Percentiles rank a stretch among this genome's conserved stretches.
These are phyloP conservation scores for Paraphaeosphaeria minitans DNA, from an alignment of 2,329 filamentous ascomycete species.

Conservation along the genomic window DNA sequence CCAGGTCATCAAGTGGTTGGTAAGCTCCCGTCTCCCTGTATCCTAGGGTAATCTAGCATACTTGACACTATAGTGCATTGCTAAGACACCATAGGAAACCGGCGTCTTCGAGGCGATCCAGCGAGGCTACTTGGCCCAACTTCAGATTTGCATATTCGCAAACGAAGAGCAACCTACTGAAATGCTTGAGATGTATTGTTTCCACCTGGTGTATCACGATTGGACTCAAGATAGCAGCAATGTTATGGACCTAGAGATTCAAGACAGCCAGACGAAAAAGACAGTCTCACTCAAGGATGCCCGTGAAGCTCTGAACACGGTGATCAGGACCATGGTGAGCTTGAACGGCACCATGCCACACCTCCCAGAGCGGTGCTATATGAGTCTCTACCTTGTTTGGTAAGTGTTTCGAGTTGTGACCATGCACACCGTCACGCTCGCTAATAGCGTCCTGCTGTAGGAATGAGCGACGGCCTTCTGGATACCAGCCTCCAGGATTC, in stretches of 20 bases:
- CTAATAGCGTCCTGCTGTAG: background rate
- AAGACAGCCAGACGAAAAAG: conserved; percentile 1
- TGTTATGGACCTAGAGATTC: background rate
- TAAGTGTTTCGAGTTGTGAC: background rate
- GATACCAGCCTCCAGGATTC: conserved; percentile 7
- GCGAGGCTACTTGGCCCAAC: conserved; percentile 3
- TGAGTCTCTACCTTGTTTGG: conserved; percentile 6
- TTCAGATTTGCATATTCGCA: conserved; percentile 3
- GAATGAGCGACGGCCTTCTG: conserved; percentile 7
- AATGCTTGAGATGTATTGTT: conserved; percentile 10
- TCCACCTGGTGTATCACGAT: conserved; percentile 3
- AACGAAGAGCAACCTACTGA: background rate
- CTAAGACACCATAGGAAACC: conserved; percentile 4
- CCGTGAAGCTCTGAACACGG: conserved; percentile 9
- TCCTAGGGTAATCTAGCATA: too few relatives aligned
- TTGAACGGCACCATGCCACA: conserved; percentile 6
- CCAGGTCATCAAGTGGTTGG: conserved; percentile 10
- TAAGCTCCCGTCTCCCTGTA: background rate
- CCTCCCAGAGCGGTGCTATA: conserved; percentile 6
- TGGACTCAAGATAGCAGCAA: background rate
- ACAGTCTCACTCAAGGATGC: conserved; percentile 2
- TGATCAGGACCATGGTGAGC: conserved; percentile 7
- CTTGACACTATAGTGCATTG: background rate
- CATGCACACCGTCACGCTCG: background rate
- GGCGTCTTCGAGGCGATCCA: conserved; percentile 8